These are phyloP conservation scores for Termitomyces sp. DNA, from an alignment of 768 basidiomycete genomes.

Conservation along the genomic window DNA sequence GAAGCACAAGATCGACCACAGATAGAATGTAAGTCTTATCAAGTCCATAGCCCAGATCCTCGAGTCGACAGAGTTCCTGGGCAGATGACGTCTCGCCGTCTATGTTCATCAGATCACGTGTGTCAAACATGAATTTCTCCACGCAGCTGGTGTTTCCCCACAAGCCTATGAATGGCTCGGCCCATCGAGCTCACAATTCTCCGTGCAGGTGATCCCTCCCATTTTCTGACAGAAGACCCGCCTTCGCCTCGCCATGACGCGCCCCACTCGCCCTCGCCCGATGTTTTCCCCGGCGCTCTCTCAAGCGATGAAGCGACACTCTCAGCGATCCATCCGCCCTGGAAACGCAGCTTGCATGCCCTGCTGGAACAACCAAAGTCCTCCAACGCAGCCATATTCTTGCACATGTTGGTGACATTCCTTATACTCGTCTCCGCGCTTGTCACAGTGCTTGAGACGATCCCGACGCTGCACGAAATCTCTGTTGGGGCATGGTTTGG, in stretches of 20 bases:
- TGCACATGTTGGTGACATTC: conserved; percentile 66
- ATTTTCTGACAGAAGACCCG: conserved; percentile 40
- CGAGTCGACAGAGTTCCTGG: too few species aligned
- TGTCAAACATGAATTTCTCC: too few species aligned
- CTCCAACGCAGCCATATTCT: conserved; percentile 66
- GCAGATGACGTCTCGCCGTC: too few species aligned
- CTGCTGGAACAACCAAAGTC: conserved; percentile 80
- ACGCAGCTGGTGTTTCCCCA: too few species aligned
- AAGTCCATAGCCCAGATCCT: too few species aligned
- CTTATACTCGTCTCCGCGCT: conserved; percentile 72
- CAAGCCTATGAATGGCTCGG: conserved; percentile 9
- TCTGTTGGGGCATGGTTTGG: conserved; percentile 79
- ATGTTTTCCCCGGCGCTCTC: conserved; percentile 30
- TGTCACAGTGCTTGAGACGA: conserved; percentile 75
- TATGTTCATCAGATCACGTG: too few species aligned
- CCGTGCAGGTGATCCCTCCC: conserved; percentile 21
- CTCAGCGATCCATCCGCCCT: conserved; percentile 36
- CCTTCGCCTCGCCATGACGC: conserved; percentile 16
- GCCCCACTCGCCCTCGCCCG: conserved; percentile 26
- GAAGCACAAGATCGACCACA: too few species aligned
- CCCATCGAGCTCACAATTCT: conserved; percentile 24
- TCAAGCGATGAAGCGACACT: conserved; percentile 30
- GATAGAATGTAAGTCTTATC: too few species aligned
- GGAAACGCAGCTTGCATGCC: conserved; percentile 62
- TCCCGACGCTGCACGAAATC: conserved; percentile 68